Evolutionary conservation across 768 basidiomycete species (phyloP).

Genomic region (Mrakia hoshinonis): DNA sequence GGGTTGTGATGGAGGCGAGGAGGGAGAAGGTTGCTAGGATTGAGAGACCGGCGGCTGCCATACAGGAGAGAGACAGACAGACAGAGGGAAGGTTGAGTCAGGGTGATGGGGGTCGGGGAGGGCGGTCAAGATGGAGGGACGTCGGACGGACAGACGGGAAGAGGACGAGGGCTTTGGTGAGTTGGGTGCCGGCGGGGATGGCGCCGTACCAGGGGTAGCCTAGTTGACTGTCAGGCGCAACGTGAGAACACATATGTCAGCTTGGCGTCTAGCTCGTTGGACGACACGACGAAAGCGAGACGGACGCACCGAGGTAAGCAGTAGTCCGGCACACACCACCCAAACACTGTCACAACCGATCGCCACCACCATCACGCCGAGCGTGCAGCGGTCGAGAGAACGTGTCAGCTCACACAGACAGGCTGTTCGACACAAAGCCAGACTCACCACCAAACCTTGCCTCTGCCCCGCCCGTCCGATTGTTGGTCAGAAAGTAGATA

Average conservation of each 20-base stretch:
- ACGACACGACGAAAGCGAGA: no score
- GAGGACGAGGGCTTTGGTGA: neutral
- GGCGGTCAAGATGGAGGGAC: neutral
- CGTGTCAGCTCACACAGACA: neutral
- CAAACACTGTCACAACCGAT: neutral
- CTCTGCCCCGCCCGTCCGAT: neutral
- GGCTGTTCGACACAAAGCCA: neutral
- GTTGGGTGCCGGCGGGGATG: neutral
- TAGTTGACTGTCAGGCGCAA: neutral
- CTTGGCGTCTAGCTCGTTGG: no score
- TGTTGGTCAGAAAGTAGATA: conserved; percentile 3
- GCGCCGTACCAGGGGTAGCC: neutral
- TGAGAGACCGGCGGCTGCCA: neutral
- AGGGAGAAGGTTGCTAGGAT: neutral
- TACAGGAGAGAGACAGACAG: neutral
- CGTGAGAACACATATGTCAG: no score
- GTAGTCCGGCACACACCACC: neutral
- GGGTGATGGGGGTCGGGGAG: neutral
- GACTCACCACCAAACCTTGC: conserved; percentile 2
- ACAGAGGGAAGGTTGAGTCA: neutral
- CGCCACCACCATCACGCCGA: neutral
- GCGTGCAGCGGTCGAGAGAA: neutral
- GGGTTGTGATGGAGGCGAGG: neutral
- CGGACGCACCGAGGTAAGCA: neutral
- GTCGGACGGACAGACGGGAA: neutral